Conservation (phyloP, 2,329 filamentous ascomycete species). For the Fusarium tricinctum region DNA sequence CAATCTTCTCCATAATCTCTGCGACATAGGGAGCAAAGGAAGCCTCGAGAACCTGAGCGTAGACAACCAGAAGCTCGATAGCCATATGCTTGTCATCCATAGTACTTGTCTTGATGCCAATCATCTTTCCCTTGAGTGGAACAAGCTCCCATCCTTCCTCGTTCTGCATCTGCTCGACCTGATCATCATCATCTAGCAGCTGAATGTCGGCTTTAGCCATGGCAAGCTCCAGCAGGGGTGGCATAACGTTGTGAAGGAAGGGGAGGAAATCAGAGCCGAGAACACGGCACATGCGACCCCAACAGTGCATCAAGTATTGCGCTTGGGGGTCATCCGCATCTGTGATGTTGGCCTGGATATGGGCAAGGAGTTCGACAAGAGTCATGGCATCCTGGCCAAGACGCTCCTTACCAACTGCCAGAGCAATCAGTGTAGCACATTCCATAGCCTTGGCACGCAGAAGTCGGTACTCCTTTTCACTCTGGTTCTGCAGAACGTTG, state of each 20-base stretch:
- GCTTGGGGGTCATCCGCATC: slow-evolving; percentile 96
- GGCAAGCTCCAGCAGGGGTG: slow-evolving; percentile 89
- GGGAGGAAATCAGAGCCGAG: slow-evolving; percentile 91
- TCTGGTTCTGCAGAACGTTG: slow-evolving; percentile 88
- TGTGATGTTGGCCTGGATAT: slow-evolving; percentile 87
- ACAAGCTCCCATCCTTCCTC: slow-evolving; percentile 99
- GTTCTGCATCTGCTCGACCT: slow-evolving; percentile 91
- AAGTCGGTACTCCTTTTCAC: slow-evolving; percentile 91
- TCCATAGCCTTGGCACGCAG: slow-evolving; percentile 99
- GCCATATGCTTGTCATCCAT: slow-evolving; percentile 99
- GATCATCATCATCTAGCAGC: slow-evolving; percentile 93
- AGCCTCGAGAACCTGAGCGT: slow-evolving; percentile 94
- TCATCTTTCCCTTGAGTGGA: slow-evolving; percentile 96
- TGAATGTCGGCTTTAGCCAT: slow-evolving; percentile 98
- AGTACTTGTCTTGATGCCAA: slow-evolving; percentile 96
- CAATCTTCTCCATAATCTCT: slow-evolving; percentile 97
- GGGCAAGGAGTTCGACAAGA: slow-evolving; percentile 87
- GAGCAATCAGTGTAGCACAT: slow-evolving; percentile 93
- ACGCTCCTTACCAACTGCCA: slow-evolving; percentile 93
- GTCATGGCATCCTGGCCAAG: slow-evolving; percentile 90
- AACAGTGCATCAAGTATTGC: slow-evolving; percentile 98
- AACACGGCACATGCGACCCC: slow-evolving; percentile 98
- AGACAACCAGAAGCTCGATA: slow-evolving; percentile 98
- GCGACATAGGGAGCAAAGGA: slow-evolving; percentile 92
- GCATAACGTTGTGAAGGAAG: slow-evolving; percentile 94